phyloP scores from a whole-genome alignment of 2,329 filamentous ascomycete species.

The Lojkania enalia region DNA sequence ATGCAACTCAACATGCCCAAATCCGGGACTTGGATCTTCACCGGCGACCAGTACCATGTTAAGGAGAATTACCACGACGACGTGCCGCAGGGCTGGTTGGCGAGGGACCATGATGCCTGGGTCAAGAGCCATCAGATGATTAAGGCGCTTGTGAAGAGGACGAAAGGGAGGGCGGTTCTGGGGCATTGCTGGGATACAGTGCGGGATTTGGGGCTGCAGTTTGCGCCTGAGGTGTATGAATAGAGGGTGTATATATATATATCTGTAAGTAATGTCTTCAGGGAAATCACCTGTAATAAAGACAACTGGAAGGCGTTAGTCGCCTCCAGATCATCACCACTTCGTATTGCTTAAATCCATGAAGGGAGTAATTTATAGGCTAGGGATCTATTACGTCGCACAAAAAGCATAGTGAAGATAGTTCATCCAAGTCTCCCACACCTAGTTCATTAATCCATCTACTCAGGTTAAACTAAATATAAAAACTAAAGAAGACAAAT shows the following conservation, averaged over 20 bases:
- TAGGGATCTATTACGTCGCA: no score
- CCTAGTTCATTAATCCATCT: no score
- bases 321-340: no score
- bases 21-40: constrained; percentile 43
- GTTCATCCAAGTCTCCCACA: no score
- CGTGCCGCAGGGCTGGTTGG: constrained; percentile 44
- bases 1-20: constrained; percentile 44
- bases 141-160: constrained; percentile 29
- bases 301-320: no score
- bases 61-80: constrained; percentile 40
- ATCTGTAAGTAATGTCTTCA: no score
- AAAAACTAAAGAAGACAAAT: no score
- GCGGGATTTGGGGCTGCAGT: constrained; percentile 25
- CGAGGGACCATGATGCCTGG: constrained; percentile 43
- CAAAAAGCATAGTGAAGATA: no score
- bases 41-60: constrained; percentile 45
- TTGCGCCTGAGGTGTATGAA: constrained; percentile 30
- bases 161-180: constrained; percentile 30
- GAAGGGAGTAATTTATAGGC: no score
- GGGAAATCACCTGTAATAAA: no score
- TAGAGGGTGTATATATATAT: not conserved
- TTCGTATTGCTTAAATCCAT: no score
- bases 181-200: constrained; percentile 38
- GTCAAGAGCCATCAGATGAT: constrained; percentile 38
- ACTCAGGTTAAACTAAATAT: no score